Evolutionary conservation across 495 filamentous ascomycete genomes (phyloP), one percentile per base, ranked within the genome.

Genomic region (Trichoderma virens): DNA sequence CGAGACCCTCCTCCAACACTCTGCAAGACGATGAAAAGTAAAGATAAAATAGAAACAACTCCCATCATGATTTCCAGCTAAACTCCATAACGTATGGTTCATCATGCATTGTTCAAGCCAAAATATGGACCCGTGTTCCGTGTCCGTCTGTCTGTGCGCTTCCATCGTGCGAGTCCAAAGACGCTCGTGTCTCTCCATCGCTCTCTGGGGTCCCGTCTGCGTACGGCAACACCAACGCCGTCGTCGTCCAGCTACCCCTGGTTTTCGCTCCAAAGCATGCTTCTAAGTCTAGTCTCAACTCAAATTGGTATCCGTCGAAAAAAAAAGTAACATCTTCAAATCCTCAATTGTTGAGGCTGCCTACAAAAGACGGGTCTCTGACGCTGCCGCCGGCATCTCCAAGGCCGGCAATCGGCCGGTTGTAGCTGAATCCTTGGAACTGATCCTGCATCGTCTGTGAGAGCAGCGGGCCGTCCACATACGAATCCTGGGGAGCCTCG

Each of bases 371-470:
- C 5, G 91, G 90, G 72, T 97, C 93, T 77, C 88, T 93, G 61
- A 98, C 88, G 76, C 91, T 96, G 35, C 95, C 94, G 66, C 93
- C 93, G 25, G 88, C 92, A 71, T 96, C 93, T 27, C 91, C 91
- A 28, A 98, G 82, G 61, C 94, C 94, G 34, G 93, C 92, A 67
- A 97, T 91, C 34, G 95, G 94, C 34, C 94, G 86, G 79, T 97
- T 98, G 78, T 98, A 98, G 64, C 89, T 93, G 89, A 93, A 98
- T 43, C 94, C 94, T 20, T 85, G 85, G 70, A 98, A 98, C 71
- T 97, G 93, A 71, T 97, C 87, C 76, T 98, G 94, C 86, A 93
- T 90, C 18, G 92, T 97, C 71, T 92, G 85, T 20, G 91, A 96
- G 27, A 98, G 82, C 71, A 92, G 85, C 2, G 93, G 91, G 0